Base-by-base conservation (phyloP, 2,329 filamentous ascomycete species). In the Fusarium mundagurra region DNA sequence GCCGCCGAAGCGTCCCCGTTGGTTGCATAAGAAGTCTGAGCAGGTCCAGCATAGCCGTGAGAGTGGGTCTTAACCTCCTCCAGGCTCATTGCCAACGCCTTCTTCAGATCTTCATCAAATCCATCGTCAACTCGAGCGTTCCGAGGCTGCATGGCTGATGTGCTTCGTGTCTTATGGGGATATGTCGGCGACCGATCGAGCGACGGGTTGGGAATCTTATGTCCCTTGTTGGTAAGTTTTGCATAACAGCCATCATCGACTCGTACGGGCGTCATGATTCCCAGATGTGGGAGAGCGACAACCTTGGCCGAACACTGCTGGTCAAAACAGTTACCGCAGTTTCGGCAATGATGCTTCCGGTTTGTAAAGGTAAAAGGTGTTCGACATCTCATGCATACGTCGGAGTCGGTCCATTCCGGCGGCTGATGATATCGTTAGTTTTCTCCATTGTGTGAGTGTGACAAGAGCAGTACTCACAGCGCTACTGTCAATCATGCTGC, bases 361-460 rank as follows among this genome's bases (percentile, higher is more conserved):
- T 99, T 99, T 64, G 96, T 99, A 80, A 99, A 98, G 54, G 94
- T 98, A 79, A 99, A 99, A 24, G 94, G 85, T 18, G 96, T 98
- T 76, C 96, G 92, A 82, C 96, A 99, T 81, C 96, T 93, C 95
- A 99, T 98, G 82, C 96, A 99, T 38, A 99, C 96, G 79, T 99
- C 96, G 17, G 96, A 98, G 84, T 99, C 96, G 58, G 92, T 92
- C 96, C 96, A 99, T 84, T 99, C 96, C 1, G 96, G 96, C 16
- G 96, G 96, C 92, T 97, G 31, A 39, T 61, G 24, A 22, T 13
- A 62, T 62, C 33, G 62, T 70, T 44, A 77, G 71, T 62, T 43
- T 24, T 33, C 14, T 22, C 34, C 22, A 34, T 22, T 17, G 24
- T 14, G n/a, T 24, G n/a, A 7, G 31, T 22, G 17, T 24, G n/a